Base-by-base conservation (phyloP, 495 filamentous ascomycete species). In the Neurospora sp. region DNA sequence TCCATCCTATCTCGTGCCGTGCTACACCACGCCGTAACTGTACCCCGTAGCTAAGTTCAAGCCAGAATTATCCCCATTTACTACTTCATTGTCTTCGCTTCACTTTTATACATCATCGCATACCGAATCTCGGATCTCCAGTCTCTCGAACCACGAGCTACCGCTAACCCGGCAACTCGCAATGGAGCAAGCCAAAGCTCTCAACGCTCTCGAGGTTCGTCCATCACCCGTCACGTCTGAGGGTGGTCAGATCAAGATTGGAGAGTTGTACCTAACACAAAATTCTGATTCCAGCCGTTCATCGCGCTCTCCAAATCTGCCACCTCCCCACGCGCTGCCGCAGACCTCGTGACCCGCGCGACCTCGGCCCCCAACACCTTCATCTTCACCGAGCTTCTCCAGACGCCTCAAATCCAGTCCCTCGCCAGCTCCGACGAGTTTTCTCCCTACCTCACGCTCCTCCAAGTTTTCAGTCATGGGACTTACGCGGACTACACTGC, bases 391-490 rank as follows among this genome's bases (percentile, higher is more conserved):
- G 96, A 98, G 85, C 90, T 99, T 0, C 89, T 99, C 10, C 87
- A 92, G 75, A 89, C 89, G 3, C 91, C 92, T 2, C 91, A 94
- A 75, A 89, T 98, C 75, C 92, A 96, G 79, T 84, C 89, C 4
- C 88, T 99, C 22, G 82, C 86, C 39, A 78, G 80, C 20, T 85
- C 85, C 8, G 71, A 78, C 41, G 84, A 85, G 53, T 78, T 84
- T 35, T 74, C 75, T 2, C 72, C 77, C 48, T 89, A 92, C 81
- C 85, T 94, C 27, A 88, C 86, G 8, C 87, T 97, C 4, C 91
- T 98, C 53, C 87, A 96, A 82, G 92, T 98, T 72, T 99, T 98
- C 84, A 90, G 93, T 69, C 94, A 94, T 87, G 96, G 96, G 70
- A 97, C 93, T 76, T 97, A 92, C 86, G 80, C 86, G 39, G 86